Base-by-base conservation (phyloP, 352 stramenopile species). In the Pythium myriotylum region DNA sequence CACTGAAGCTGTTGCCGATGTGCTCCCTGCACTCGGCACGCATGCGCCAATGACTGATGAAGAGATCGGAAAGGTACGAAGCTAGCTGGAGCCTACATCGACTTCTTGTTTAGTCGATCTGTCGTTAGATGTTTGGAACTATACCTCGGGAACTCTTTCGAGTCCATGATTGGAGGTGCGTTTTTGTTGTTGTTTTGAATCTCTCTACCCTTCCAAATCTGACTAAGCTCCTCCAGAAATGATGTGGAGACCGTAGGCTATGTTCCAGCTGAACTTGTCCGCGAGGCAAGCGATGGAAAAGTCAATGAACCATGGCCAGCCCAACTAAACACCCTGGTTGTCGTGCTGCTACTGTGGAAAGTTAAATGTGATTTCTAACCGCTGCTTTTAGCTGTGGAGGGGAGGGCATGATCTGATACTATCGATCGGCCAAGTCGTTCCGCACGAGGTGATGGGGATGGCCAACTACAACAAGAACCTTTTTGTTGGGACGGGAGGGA, bases 381-480 rank as follows among this genome's bases (percentile, higher is more conserved):
- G n/a, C n/a, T n/a, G n/a, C n/a, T 48, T 22, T 1, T 48, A 95
- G 86, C 60, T 95, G 12, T 98, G 94, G 94, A 89, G 96, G 23
- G 96, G 96, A 22, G 59, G 81, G 4, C 89, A 97, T 73, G 88
- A 98, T 56, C 66, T 98, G 19, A 89, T 99, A 22, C 59, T 99
- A 5, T 98, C 93, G 9, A 97, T 99, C 66, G 96, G 97, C 22
- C 96, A 99, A 79, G 95, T 99, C 17, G 96, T 99, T 10, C 97
- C 96, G 2, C 96, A 99, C 62, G 96, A 99, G 74, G 97, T 99
- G 27, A 98, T 97, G 86, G 96, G 97, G 16, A 99, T 99, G 96
- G 95, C 97, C n/a, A 99, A 99, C 76, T 98, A 94, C 78, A 99
- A 99, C 84, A 99, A 99, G 77, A 99, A 99, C 69, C 79, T 99